Conservation (phyloP, 495 filamentous ascomycete species). For the Penicillium cinerascens region DNA sequence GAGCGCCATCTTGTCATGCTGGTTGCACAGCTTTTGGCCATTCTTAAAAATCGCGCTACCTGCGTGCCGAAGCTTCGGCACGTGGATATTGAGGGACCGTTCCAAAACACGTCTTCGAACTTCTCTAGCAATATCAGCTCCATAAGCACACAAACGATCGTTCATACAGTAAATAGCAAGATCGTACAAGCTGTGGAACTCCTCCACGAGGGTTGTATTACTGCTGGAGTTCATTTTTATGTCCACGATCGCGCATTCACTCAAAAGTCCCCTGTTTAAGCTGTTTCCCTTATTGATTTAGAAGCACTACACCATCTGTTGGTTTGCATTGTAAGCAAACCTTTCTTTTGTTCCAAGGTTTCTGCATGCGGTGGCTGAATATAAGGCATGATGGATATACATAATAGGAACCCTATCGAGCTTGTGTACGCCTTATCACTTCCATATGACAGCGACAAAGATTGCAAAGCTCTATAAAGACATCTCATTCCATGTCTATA, state of each 20-base stretch:
- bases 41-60: constrained; percentile 21
- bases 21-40: constrained; percentile 21
- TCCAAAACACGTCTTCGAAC: constrained; percentile 21
- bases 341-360: too few relatives aligned
- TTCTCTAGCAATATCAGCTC: background rate
- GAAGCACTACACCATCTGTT: constrained; percentile 1
- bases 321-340: background rate
- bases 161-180: constrained; percentile 21
- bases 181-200: constrained; percentile 26
- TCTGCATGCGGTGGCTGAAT: too few relatives aligned
- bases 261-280: background rate
- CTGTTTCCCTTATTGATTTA: background rate
- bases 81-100: constrained; percentile 33
- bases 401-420: background rate
- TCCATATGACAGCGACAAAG: background rate
- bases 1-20: constrained; percentile 29
- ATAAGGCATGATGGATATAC: background rate
- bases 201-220: constrained; percentile 20
- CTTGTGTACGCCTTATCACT: background rate
- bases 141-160: background rate
- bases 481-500: background rate
- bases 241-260: constrained; percentile 28
- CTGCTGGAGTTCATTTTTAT: constrained; percentile 24
- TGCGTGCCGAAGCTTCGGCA: constrained; percentile 15
- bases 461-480: background rate